Percentiles rank a stretch among this genome's conserved stretches.
Evolutionary conservation across 139 green algal genomes (phyloP).

Genomic region (Coelastrella sp.): DNA sequence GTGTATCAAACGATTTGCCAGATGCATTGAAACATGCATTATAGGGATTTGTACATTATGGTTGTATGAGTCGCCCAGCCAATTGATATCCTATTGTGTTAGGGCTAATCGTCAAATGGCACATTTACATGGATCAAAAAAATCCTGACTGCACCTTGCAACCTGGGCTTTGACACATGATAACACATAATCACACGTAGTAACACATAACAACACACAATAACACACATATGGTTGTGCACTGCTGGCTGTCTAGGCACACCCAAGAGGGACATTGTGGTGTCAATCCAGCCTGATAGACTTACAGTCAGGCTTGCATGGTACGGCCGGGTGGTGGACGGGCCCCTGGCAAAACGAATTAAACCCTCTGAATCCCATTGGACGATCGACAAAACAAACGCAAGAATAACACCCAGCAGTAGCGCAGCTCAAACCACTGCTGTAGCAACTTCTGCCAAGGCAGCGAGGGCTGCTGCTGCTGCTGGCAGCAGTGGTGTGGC

Average conservation of each 20-base stretch:
- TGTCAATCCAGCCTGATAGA: constrained; percentile 45
- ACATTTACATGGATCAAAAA: no score
- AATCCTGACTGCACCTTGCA: no score
- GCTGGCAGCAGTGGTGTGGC: neutral
- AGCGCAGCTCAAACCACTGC: neutral
- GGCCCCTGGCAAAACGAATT: constrained; percentile 55
- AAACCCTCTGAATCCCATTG: constrained; percentile 68
- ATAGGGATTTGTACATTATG: no score
- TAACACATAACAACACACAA: no score
- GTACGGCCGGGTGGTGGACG: constrained; percentile 75
- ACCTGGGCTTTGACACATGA: no score
- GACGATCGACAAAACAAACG: constrained; percentile 63
- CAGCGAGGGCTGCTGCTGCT: neutral
- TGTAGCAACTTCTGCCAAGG: neutral
- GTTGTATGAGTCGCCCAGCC: no score
- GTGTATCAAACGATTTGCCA: no score
- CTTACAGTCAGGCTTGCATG: constrained; percentile 70
- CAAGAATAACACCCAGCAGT: constrained; percentile 7
- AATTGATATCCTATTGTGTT: no score
- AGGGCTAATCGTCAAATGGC: no score
- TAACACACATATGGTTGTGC: neutral
- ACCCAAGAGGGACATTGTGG: constrained; percentile 34
- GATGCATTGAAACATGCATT: no score
- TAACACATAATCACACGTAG: no score
- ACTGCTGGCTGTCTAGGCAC: constrained; percentile 46